Evolutionary conservation across 345 rosid species (phyloP).

Genomic region (Populus alba): DNA sequence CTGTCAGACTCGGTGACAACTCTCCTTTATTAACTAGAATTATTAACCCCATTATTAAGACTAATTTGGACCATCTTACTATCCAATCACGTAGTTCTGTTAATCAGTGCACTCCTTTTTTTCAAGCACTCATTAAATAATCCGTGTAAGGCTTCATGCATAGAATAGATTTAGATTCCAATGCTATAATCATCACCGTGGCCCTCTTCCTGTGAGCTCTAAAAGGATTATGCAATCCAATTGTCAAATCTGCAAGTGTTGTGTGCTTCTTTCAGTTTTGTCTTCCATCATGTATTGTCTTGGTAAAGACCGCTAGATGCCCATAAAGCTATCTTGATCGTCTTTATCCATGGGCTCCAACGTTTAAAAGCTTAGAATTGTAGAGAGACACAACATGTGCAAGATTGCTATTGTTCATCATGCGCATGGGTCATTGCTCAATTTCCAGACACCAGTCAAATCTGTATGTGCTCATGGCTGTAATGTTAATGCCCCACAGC

Average conservation of each 20-base stretch:
- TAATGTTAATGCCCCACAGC: slow-evolving; percentile 10
- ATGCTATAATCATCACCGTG: slow-evolving; percentile 5
- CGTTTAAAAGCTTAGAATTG: not conserved
- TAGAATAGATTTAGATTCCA: slow-evolving; percentile 6
- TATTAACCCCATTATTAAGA: slow-evolving; percentile 23
- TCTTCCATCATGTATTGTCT: slow-evolving; percentile 23
- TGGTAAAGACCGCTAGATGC: slow-evolving; percentile 13
- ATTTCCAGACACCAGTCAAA: not conserved
- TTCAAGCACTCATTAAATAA: not conserved
- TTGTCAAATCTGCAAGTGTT: not conserved
- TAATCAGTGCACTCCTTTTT: slow-evolving; percentile 4
- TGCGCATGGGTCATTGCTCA: slow-evolving; percentile 16
- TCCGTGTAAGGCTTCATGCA: slow-evolving; percentile 1
- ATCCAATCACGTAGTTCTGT: slow-evolving; percentile 11
- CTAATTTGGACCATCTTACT: not conserved
- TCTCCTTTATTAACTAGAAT: slow-evolving; percentile 17
- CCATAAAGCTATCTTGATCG: not conserved
- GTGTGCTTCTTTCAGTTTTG: not conserved
- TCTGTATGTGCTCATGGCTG: slow-evolving; percentile 5
- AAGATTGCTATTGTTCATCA: slow-evolving; percentile 22
- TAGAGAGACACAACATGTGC: slow-evolving; percentile 42
- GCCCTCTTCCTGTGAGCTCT: slow-evolving; percentile 28
- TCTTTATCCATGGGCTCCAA: not conserved
- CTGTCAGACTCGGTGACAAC: slow-evolving; percentile 12
- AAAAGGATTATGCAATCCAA: slow-evolving; percentile 9